Conservation (phyloP, 192 early-diverging fungal species). For the Cetraspora pellucida region DNA sequence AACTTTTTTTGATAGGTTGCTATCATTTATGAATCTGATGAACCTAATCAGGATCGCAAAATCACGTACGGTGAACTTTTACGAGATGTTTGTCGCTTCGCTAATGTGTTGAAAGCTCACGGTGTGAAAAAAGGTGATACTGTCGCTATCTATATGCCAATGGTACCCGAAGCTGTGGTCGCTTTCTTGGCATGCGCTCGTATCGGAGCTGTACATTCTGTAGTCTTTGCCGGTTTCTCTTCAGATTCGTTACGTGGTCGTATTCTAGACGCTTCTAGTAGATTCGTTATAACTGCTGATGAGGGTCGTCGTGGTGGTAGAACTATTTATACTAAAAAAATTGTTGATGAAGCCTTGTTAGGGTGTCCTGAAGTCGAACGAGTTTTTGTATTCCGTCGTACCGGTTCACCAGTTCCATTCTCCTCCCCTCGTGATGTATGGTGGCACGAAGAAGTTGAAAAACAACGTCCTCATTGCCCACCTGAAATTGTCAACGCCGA, state of each 20-base stretch:
- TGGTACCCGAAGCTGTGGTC: constrained; percentile 91
- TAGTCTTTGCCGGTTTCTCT: constrained; percentile 97
- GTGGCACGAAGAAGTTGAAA: constrained; percentile 90
- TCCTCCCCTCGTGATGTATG: constrained; percentile 79
- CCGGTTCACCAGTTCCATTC: constrained; percentile 83
- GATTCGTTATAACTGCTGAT: constrained; percentile 89
- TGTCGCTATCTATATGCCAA: constrained; percentile 97
- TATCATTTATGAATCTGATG: constrained; percentile 88
- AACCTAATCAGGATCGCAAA: constrained; percentile 73
- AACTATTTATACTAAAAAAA: constrained; percentile 85
- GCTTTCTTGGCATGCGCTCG: constrained; percentile 96
- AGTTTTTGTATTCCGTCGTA: constrained; percentile 90
- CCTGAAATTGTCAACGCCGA: constrained; percentile 83
- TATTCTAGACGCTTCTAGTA: constrained; percentile 79
- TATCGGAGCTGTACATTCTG: constrained; percentile 89
- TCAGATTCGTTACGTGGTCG: constrained; percentile 91
- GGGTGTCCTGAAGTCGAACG: constrained; percentile 79
- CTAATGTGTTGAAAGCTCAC: constrained; percentile 81
- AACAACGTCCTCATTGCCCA: constrained; percentile 86
- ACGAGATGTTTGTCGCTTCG: constrained; percentile 78
- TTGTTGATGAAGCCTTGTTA: constrained; percentile 88
- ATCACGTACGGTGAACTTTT: constrained; percentile 87
- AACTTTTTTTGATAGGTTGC: constrained; percentile 67
- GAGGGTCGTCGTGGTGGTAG: constrained; percentile 93
- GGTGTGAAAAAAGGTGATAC: constrained; percentile 90